Evolutionary conservation across 1,139 yeast genomes (phyloP), one percentile per base, ranked within the genome.

Genomic region (Kurtzmaniella quercitrusa): DNA sequence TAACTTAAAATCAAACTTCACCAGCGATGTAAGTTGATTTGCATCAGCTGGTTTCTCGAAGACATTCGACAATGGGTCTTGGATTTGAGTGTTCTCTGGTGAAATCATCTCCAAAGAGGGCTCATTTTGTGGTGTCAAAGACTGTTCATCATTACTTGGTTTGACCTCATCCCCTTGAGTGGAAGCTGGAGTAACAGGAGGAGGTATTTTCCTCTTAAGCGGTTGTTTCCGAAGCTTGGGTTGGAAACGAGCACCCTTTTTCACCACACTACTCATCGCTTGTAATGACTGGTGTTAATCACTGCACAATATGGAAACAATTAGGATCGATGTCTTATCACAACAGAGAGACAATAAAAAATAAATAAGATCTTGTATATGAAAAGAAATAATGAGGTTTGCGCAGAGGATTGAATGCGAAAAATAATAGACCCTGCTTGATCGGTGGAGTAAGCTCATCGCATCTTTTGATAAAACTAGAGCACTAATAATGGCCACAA

Each of bases 211-310:
- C 47, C 56, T 56, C 46, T 59, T 51, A 20, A 49, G 40, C 6
- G 55, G 46, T 34, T 60, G 60, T 51, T 63, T 60, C 54, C 62
- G 66, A 38, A 69, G 49, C 51, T 67, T 68, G 38, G 76, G 76
- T 37, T 65, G 58, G 53, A 72, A 72, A 45, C 61, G 71, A 17
- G 74, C 58, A 38, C 65, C 60, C 55, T 71, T 70, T 59, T 67
- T 72, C 23, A 74, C 72, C 38, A 74, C 62, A 66, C 78, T 71
- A 67, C 78, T 74, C 80, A 74, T 74, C 15, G 32, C 39, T 43
- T 35, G 28, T 40, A 40, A 28, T 26, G 15, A n/a, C n/a, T n/a
- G n/a, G n/a, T n/a, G n/a, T n/a, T n/a, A n/a, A n/a, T n/a, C n/a
- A n/a, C n/a, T n/a, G n/a, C n/a, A n/a, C n/a, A n/a, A n/a, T n/a